Conservation (phyloP, 768 basidiomycete species). For the Tulasnella calospora region DNA sequence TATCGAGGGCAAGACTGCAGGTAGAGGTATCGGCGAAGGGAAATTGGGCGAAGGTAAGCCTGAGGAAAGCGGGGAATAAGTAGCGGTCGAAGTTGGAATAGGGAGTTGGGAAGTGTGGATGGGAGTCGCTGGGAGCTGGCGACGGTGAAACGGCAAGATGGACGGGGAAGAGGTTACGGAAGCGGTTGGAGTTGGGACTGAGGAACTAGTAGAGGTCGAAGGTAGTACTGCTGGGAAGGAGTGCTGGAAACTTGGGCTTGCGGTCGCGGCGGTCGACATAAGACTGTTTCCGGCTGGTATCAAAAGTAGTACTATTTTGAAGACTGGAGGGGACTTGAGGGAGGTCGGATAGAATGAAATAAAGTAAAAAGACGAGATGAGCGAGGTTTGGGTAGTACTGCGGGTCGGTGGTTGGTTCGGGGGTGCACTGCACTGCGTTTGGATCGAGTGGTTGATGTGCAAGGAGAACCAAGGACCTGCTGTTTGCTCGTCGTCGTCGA, state of each 20-base stretch:
- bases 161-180: not conserved
- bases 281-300: not conserved
- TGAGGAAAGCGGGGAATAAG: constrained; percentile 20
- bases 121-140: constrained; percentile 19
- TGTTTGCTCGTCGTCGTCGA: constrained; percentile 22
- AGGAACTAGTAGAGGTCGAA: not conserved
- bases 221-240: constrained; percentile 4
- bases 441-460: not conserved
- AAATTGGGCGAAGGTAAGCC: constrained; percentile 17
- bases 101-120: constrained; percentile 13
- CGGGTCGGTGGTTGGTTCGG: constrained; percentile 29
- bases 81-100: not conserved
- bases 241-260: constrained; percentile 21
- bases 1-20: not conserved
- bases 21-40: constrained; percentile 14
- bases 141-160: constrained; percentile 13
- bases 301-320: not conserved
- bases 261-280: constrained; percentile 6
- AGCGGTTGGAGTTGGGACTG: not conserved
- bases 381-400: not conserved
- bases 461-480: not conserved
- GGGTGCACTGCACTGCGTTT: constrained; percentile 36
- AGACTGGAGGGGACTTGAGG: not conserved
- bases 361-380: not conserved
- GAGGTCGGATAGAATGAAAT: not conserved